phyloP scores from a whole-genome alignment of 2,329 filamentous ascomycete species.

The Colletotrichum melonis region DNA sequence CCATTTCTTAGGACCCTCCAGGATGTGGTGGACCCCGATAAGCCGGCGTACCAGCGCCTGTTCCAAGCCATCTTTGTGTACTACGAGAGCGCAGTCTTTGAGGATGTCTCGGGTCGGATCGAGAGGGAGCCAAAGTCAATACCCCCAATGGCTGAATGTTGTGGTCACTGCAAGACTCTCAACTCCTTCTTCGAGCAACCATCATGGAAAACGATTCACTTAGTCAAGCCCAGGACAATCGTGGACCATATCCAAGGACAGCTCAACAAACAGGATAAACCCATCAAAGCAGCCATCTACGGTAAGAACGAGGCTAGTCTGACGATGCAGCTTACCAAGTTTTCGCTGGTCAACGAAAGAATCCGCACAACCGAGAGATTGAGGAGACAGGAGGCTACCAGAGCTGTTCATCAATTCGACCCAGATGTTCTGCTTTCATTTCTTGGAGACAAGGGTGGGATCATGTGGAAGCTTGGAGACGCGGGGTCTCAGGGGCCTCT shows the following conservation, averaged over 20 bases:
- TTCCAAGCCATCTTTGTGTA: conserved; percentile 17
- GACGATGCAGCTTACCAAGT: conserved; percentile 29
- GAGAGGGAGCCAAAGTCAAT: conserved; percentile 10
- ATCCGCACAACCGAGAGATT: not conserved
- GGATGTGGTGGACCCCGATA: conserved; percentile 14
- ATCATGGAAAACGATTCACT: conserved; percentile 20
- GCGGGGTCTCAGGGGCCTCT: not conserved
- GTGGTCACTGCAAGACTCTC: conserved; percentile 18
- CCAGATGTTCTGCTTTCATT: conserved; percentile 22
- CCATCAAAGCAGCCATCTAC: conserved; percentile 13
- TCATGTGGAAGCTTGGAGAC: conserved; percentile 28
- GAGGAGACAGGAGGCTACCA: conserved; percentile 23
- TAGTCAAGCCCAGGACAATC: conserved; percentile 12
- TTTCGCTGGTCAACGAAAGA: conserved; percentile 21
- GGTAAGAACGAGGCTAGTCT: conserved; percentile 14
- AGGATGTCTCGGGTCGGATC: conserved; percentile 11
- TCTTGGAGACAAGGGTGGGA: conserved; percentile 18
- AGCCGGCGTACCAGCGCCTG: conserved; percentile 9
- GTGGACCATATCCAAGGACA: conserved; percentile 13
- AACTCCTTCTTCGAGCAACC: conserved; percentile 25
- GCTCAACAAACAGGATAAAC: conserved; percentile 23
- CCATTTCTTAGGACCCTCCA: conserved; percentile 20
- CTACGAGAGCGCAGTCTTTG: conserved; percentile 19
- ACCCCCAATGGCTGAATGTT: conserved; percentile 19
- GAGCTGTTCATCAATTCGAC: conserved; percentile 12